These are phyloP conservation scores for Gomphus bonarii DNA, from an alignment of 1,284 basidiomycete genomes.

Conservation along the genomic window DNA sequence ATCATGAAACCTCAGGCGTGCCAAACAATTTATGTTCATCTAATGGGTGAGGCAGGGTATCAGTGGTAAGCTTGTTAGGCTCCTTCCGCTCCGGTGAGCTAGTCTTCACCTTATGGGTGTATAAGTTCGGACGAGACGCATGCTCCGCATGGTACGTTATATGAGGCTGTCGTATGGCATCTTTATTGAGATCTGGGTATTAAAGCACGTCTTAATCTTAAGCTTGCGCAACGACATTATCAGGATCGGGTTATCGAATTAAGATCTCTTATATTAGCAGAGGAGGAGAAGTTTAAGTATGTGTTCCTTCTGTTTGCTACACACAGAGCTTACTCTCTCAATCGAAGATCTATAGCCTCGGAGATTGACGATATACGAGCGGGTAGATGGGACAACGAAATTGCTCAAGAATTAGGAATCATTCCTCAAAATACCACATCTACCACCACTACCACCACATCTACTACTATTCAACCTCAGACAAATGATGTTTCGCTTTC, in stretches of 20 bases:
- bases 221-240: constrained; percentile 68
- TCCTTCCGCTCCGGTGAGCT: constrained; percentile 8
- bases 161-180: not conserved
- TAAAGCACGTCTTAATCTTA: constrained; percentile 42
- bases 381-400: constrained; percentile 55
- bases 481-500: not conserved
- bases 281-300: constrained; percentile 74
- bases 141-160: constrained; percentile 6
- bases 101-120: constrained; percentile 10
- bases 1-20: constrained; percentile 43
- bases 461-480: not conserved
- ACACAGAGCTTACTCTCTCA: not conserved
- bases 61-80: constrained; percentile 41
- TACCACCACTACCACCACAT: not conserved
- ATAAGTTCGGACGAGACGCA: constrained; percentile 11
- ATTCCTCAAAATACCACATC: constrained; percentile 12
- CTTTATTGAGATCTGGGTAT: not conserved
- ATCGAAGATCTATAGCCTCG: constrained; percentile 38
- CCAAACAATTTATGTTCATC: constrained; percentile 48
- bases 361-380: constrained; percentile 70
- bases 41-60: constrained; percentile 60
- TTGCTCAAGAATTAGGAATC: constrained; percentile 22
- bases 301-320: constrained; percentile 15
- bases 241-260: constrained; percentile 60
- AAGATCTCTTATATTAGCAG: constrained; percentile 51